A percentile compares a stretch with the other conserved stretches of the same genome.
phyloP scores from a whole-genome alignment of 495 filamentous ascomycete species.

The Evernia prunastri region DNA sequence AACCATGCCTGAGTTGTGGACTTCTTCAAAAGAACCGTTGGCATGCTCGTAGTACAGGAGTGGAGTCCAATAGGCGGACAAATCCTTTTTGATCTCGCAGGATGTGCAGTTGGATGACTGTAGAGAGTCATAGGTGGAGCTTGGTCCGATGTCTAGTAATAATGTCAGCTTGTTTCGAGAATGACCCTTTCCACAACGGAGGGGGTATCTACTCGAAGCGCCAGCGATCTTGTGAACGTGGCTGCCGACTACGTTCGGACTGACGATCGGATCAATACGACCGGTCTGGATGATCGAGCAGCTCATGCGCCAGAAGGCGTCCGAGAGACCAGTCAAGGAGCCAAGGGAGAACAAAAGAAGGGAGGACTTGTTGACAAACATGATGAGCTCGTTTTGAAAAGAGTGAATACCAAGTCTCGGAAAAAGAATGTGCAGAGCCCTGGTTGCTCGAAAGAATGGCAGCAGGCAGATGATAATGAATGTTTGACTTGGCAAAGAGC shows the following conservation, averaged over 20 bases:
- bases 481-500: not conserved
- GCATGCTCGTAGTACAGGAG: slow-evolving; percentile 55
- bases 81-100: slow-evolving; percentile 57
- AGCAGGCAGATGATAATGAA: not conserved
- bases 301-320: slow-evolving; percentile 35
- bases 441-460: not conserved
- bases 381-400: not conserved
- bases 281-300: slow-evolving; percentile 34
- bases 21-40: slow-evolving; percentile 38
- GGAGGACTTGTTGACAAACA: not conserved
- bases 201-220: slow-evolving; percentile 21
- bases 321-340: slow-evolving; percentile 10
- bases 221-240: slow-evolving; percentile 35
- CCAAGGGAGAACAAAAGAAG: slow-evolving; percentile 4
- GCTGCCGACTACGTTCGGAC: slow-evolving; percentile 24
- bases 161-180: slow-evolving; percentile 19
- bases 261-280: slow-evolving; percentile 35
- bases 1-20: slow-evolving; percentile 35
- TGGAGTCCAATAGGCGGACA: slow-evolving; percentile 65
- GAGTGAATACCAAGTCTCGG: not conserved
- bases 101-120: slow-evolving; percentile 52
- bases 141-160: slow-evolving; percentile 41
- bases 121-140: slow-evolving; percentile 45
- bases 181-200: not conserved
- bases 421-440: not conserved